Conservation (phyloP, 768 basidiomycete species). For the Tylopilus cervinicoccineus region DNA sequence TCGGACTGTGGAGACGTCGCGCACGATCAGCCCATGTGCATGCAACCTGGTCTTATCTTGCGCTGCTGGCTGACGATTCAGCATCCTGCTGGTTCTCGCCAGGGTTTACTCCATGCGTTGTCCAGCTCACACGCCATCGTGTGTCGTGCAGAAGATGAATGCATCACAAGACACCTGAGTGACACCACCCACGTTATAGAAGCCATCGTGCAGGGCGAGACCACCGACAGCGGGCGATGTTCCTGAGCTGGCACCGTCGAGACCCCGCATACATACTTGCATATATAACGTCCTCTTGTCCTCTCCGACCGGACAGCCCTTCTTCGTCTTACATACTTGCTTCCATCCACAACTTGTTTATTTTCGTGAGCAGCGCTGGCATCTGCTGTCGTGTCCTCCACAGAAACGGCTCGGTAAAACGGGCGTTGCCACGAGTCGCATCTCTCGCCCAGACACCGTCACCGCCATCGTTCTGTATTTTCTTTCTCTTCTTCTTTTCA, state of each 20-base stretch:
- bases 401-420: constrained; percentile 32
- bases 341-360: background rate
- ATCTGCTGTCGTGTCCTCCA: constrained; percentile 12
- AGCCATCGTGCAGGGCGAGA: constrained; percentile 20
- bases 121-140: constrained; percentile 14
- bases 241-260: constrained; percentile 25
- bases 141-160: constrained; percentile 10
- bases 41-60: constrained; percentile 18
- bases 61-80: background rate
- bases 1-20: background rate
- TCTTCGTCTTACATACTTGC: constrained; percentile 2
- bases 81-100: background rate
- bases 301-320: constrained; percentile 1
- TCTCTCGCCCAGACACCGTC: constrained; percentile 17
- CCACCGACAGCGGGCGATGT: constrained; percentile 12
- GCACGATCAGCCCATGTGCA: constrained; percentile 2
- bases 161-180: constrained; percentile 25
- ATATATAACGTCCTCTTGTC: constrained; percentile 22
- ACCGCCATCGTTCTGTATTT: constrained; percentile 13
- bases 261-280: constrained; percentile 25
- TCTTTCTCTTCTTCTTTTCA: constrained; percentile 13
- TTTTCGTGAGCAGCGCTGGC: constrained; percentile 14
- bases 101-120: constrained; percentile 2
- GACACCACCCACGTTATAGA: constrained; percentile 25
- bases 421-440: constrained; percentile 22